A percentile compares a stretch with the other conserved stretches of the same genome.
Evolutionary conservation across 78 protist species (phyloP).

Genomic region (Salpingoeca rosetta): DNA sequence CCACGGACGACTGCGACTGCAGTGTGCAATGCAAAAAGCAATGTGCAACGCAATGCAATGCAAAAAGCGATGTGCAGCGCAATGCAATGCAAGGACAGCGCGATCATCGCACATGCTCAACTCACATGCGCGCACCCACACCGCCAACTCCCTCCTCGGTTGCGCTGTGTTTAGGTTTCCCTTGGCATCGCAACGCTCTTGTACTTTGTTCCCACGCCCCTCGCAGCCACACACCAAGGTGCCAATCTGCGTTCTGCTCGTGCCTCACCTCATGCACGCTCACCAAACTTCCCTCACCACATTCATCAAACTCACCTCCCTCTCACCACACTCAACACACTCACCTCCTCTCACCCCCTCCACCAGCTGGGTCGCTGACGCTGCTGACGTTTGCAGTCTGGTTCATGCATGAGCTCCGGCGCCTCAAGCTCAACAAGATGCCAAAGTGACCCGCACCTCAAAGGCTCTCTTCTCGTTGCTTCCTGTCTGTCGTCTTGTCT

Average conservation of each 20-base stretch:
- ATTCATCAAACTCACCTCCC: too few relatives aligned
- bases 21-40: neutral
- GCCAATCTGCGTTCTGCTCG: neutral
- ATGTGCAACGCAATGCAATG: too few relatives aligned
- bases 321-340: too few relatives aligned
- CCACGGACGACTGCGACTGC: neutral
- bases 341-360: too few relatives aligned
- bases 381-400: slow-evolving; percentile 47
- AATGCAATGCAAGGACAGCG: neutral
- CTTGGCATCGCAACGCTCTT: slow-evolving; percentile 79
- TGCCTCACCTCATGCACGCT: neutral
- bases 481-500: too few relatives aligned
- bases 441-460: too few relatives aligned
- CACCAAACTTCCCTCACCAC: too few relatives aligned
- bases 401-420: slow-evolving; percentile 19
- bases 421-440: too few relatives aligned
- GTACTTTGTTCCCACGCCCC: slow-evolving; percentile 65
- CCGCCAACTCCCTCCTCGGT: neutral
- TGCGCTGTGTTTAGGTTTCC: slow-evolving; percentile 32
- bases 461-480: too few relatives aligned
- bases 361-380: slow-evolving; percentile 56
- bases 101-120: neutral
- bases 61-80: too few relatives aligned
- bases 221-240: slow-evolving; percentile 77
- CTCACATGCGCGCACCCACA: neutral